Base-by-base conservation (phyloP, 257 asterid species). In the Gentiana dahurica region DNA sequence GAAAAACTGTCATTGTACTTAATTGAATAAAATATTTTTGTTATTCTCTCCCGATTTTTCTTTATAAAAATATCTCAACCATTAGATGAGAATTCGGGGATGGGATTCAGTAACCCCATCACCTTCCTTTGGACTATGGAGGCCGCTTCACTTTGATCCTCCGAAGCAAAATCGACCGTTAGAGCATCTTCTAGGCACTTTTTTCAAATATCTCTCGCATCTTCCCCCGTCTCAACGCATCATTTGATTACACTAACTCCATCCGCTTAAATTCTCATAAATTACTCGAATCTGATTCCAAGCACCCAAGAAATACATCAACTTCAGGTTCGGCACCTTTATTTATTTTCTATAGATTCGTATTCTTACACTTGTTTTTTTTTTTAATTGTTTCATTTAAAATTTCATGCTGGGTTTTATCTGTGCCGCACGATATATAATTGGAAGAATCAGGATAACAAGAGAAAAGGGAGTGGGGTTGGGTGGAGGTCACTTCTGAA, bases 401-500 rank as follows among this genome's bases (percentile, higher is more conserved):
- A 2, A 15, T 51, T 51, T 10, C 55, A 51, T 12, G 13, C 52
- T 33, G 60, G 36, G 60, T 39, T 15, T 55, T 55, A 39, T 41
- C 37, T 44, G 51, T 1, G 6, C 46, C 6, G 9, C 9, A 5
- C 6, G 46, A 46, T 57, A 36, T 71, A 45, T 41, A 57, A 51
- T 13, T 4, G 56, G 46, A 38, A 59, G 59, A 44, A 50, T 58
- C 62, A 15, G 69, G 57, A 36, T 51, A 57, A 44, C 49, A 44
- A 49, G 51, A 2, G 44, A 51, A 11, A 9, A 36, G 24, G 2
- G 53, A 63, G 44, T 54, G 46, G 46, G 51, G 68, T 63, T n/a
- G n/a, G n/a, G n/a, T n/a, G n/a, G n/a, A n/a, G n/a, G 46, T 41
- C 10, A 10, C 9, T 41, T 41, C 55, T 68, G 65, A 79, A 3